These are phyloP conservation scores for Oxyria digyna DNA, from an alignment of 148 eudicot species.

Conservation along the genomic window DNA sequence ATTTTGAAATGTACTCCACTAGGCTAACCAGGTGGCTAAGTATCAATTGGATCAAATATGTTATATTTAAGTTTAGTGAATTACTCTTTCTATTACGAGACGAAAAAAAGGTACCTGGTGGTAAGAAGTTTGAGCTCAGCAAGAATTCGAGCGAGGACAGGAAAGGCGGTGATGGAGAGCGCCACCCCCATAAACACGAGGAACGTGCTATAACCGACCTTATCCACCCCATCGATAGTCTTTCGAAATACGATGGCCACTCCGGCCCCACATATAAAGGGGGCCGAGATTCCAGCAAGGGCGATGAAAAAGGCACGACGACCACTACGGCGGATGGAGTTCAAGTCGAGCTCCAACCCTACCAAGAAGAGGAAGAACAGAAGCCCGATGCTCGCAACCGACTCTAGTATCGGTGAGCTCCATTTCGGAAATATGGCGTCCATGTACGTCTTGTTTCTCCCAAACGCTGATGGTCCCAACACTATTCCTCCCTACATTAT, in stretches of 20 bases:
- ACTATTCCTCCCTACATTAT: constrained; percentile 37
- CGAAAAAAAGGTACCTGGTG: too few relatives aligned
- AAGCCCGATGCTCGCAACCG: constrained; percentile 43
- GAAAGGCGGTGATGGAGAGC: constrained; percentile 43
- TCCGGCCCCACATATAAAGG: constrained; percentile 29
- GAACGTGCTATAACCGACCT: constrained; percentile 15
- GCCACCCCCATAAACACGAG: constrained; percentile 44
- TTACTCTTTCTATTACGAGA: too few relatives aligned
- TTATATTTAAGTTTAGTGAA: too few relatives aligned
- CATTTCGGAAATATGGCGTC: constrained; percentile 26
- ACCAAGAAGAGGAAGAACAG: constrained; percentile 38
- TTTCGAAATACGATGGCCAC: constrained; percentile 17
- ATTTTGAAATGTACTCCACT: too few relatives aligned
- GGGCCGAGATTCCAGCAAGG: constrained; percentile 25
- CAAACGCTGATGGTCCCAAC: constrained; percentile 43
- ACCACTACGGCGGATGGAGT: constrained; percentile 24
- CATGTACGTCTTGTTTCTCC: constrained; percentile 21
- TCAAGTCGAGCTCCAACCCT: constrained; percentile 39
- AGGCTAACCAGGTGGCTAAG: too few relatives aligned
- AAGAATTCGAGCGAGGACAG: constrained; percentile 34
- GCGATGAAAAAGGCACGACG: constrained; percentile 28
- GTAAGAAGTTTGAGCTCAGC: constrained; percentile 45
- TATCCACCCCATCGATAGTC: constrained; percentile 11
- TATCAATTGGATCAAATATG: too few relatives aligned
- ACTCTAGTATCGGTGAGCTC: constrained; percentile 31